These are phyloP conservation scores for Hypoxylon sp. DNA, from an alignment of 2,329 filamentous ascomycete genomes.

Conservation along the genomic window DNA sequence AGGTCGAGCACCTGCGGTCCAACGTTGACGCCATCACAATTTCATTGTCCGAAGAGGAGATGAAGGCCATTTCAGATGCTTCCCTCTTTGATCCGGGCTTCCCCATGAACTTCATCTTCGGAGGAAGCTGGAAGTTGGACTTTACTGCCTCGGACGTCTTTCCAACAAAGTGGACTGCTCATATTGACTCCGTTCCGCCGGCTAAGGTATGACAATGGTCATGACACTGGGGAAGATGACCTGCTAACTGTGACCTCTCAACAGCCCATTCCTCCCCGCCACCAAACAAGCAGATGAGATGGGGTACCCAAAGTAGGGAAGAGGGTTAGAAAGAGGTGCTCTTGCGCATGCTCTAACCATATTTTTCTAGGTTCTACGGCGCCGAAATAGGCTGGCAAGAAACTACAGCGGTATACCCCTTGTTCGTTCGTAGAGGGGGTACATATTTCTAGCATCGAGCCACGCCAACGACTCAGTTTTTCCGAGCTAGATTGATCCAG, in stretches of 20 bases:
- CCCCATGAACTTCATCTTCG: background rate
- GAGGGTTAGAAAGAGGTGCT: too few relatives aligned
- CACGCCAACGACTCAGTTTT: too few relatives aligned
- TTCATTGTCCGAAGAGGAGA: background rate
- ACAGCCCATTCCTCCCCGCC: background rate
- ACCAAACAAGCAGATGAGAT: too few relatives aligned
- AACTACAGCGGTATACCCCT: too few relatives aligned
- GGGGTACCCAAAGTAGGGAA: too few relatives aligned
- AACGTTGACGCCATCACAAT: background rate
- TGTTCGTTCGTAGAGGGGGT: too few relatives aligned
- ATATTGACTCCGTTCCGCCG: background rate
- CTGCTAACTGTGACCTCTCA: background rate
- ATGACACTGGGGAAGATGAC: background rate
- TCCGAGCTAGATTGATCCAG: too few relatives aligned
- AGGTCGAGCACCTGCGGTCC: constrained; percentile 59
- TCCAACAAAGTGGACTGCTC: background rate
- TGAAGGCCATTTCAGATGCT: background rate
- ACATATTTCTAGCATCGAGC: too few relatives aligned
- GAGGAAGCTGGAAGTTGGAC: background rate
- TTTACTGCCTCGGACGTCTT: background rate
- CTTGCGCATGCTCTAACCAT: too few relatives aligned
- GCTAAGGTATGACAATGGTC: background rate
- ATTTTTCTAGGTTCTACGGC: too few relatives aligned
- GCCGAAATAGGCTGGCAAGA: too few relatives aligned
- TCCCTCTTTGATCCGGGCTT: background rate